Evolutionary conservation across 148 eudicot genomes (phyloP), one percentile per base, ranked within the genome.

Genomic region (Arctostaphylos glauca): DNA sequence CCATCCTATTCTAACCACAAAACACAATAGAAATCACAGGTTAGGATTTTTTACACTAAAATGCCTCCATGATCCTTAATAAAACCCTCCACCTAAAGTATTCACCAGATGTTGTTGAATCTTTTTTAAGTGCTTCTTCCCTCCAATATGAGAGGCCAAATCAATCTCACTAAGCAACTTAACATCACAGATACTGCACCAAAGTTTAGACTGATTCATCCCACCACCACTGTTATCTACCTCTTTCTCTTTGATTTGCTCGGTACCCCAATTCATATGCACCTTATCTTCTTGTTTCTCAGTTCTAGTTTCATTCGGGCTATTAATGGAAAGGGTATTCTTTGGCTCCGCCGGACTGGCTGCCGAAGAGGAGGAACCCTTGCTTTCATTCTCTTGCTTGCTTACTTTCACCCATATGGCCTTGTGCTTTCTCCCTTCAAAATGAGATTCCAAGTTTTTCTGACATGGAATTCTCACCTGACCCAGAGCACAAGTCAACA

Each of bases 401-500:
- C 79, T 76, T 9, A 47, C 72, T 59, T 79, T 60, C 46, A 84
- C 13, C 41, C 14, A 44, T 23, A 55, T 60, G 47, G 75, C 43
- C 66, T 53, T 58, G 84, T 85, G 87, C 52, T 59, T 85, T 14
- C 18, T 72, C 70, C 87, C 84, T 16, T 50, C 75, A 72, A 85
- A 76, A 85, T 82, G 87, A 55, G 54, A 59, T 8, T 78, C 74
- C 66, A 80, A 62, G 8, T 18, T 53, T 43, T 19, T 8, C 83
- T 84, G 83, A 23, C 75, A 23, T 2, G 43, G 0, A 48, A 56
- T 75, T 50, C 47, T 80, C 60, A 84, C 56, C 66, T 74, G 74
- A 54, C 86, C 75, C 9, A 80, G 48, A 13, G 83, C 76, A 62
- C 86, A 84, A 47, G 83, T 66, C 86, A 83, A 84, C 53, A 64